Evolutionary conservation across 306 rosid species (phyloP), one percentile per base, ranked within the genome.

Genomic region (Trifolium dubium): DNA sequence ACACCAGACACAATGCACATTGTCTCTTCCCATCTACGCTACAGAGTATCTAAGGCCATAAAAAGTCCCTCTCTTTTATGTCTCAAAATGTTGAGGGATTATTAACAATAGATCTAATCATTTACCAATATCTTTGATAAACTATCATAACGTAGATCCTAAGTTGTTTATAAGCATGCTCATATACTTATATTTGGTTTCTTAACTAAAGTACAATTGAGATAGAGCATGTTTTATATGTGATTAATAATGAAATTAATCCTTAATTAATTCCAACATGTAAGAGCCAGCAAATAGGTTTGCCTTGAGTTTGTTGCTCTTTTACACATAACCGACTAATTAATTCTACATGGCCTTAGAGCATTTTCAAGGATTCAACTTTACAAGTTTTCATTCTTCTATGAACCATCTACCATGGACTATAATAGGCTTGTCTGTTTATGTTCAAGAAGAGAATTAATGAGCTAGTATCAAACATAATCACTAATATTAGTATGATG

Each of bases 371-470:
- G 31, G 13, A 31, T 17, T 64, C 47, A 44, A 61, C 60, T 9
- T 64, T n/a, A n/a, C n/a, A n/a, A n/a, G n/a, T n/a, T n/a, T 8
- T 47, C 31, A 11, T 34, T 46, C 34, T 61, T 64, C 59, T 35
- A 81, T 53, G 28, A 71, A 55, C 53, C 23, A 43, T 30, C 53
- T 35, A 72, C 18, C 5, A 6, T 19, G 14, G 60, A 54, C 30
- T 58, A 18, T 56, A 28, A 18, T 56, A 28, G 41, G 61, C 31
- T 13, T 41, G 49, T 23, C 8, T 10, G 13, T 53, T 64, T 30
- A 62, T 63, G 61, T 41, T 64, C 31, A 23, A 44, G 17, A 49
- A 2, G 9, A 6, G 40, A 54, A 60, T 14, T 18, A 79, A 66
- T 28, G 30, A 43, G 62, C 63, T 55, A n/a, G n/a, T n/a, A 19